Evolutionary conservation across 306 rosid genomes (phyloP).

Genomic region (Castanopsis chinensis): DNA sequence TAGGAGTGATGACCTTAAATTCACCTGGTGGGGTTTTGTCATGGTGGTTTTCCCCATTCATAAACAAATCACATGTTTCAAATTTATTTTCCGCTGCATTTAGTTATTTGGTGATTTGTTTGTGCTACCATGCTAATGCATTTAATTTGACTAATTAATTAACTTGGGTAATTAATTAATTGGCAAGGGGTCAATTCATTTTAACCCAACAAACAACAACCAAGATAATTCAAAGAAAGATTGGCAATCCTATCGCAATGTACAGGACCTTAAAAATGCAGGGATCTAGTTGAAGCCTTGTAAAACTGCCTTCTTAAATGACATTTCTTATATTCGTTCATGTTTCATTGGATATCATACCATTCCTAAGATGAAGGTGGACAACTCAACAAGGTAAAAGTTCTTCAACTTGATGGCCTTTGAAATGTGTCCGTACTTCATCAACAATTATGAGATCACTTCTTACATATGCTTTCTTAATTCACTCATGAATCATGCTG

Average conservation of each 20-base stretch:
- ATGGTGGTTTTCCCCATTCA: rapidly evolving
- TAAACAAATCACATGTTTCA: too few relatives aligned
- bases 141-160: too few relatives aligned
- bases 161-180: too few relatives aligned
- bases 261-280: slow-evolving; percentile 14
- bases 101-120: too few relatives aligned
- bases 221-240: too few relatives aligned
- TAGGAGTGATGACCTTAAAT: too few relatives aligned
- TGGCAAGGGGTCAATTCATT: too few relatives aligned
- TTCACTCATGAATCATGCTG: slow-evolving; percentile 16
- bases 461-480: slow-evolving; percentile 16
- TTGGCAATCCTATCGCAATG: neutral
- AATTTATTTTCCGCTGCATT: too few relatives aligned
- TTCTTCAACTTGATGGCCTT: slow-evolving; percentile 25
- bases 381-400: slow-evolving; percentile 8
- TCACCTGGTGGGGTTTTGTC: too few relatives aligned
- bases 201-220: too few relatives aligned
- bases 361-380: slow-evolving; percentile 11
- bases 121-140: too few relatives aligned
- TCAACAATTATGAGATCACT: slow-evolving; percentile 4
- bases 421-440: slow-evolving; percentile 20
- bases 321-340: neutral
- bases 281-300: neutral
- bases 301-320: neutral
- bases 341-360: neutral